These are phyloP conservation scores for Phytophthora cryptogea DNA, from an alignment of 352 stramenopile genomes.

Conservation along the genomic window DNA sequence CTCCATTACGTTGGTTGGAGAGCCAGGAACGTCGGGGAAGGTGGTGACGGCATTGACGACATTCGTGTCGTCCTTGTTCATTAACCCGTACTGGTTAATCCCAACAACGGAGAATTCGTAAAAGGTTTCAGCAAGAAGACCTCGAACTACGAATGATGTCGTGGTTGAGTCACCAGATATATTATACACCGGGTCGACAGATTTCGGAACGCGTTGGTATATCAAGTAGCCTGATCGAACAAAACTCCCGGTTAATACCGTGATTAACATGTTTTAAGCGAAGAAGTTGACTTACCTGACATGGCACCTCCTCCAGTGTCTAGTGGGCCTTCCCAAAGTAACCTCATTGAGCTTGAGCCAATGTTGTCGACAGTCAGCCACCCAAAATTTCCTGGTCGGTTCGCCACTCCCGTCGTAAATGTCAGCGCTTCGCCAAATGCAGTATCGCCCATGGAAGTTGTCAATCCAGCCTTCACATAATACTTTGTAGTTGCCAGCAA, in stretches of 20 bases:
- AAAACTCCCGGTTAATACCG: not conserved
- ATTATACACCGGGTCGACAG: slow-evolving; percentile 29
- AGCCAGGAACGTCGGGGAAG: slow-evolving; percentile 19
- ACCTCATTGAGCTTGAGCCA: slow-evolving; percentile 29
- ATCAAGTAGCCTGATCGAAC: slow-evolving; percentile 32
- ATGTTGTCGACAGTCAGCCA: slow-evolving; percentile 19
- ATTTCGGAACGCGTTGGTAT: slow-evolving; percentile 12
- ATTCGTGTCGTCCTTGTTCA: slow-evolving; percentile 17
- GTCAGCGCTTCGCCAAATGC: slow-evolving; percentile 18
- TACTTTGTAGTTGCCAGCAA: slow-evolving; percentile 40
- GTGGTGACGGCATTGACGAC: slow-evolving; percentile 21
- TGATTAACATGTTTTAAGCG: not conserved
- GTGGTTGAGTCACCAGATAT: slow-evolving; percentile 12
- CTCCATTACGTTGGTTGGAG: slow-evolving; percentile 23
- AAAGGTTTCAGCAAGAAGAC: slow-evolving; percentile 27
- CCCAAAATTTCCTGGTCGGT: slow-evolving; percentile 17
- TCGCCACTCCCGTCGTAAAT: slow-evolving; percentile 31
- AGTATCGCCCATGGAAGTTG: slow-evolving; percentile 20
- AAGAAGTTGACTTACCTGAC: slow-evolving; percentile 27
- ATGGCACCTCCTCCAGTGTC: slow-evolving; percentile 47
- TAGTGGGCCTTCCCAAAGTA: slow-evolving; percentile 41
- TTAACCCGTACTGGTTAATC: slow-evolving; percentile 51
- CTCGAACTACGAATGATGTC: slow-evolving; percentile 18
- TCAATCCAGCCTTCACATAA: slow-evolving; percentile 20
- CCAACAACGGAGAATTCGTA: slow-evolving; percentile 49